Base-by-base conservation (phyloP, 192 early-diverging fungal species). In the Pecoramyces ruminantium region DNA sequence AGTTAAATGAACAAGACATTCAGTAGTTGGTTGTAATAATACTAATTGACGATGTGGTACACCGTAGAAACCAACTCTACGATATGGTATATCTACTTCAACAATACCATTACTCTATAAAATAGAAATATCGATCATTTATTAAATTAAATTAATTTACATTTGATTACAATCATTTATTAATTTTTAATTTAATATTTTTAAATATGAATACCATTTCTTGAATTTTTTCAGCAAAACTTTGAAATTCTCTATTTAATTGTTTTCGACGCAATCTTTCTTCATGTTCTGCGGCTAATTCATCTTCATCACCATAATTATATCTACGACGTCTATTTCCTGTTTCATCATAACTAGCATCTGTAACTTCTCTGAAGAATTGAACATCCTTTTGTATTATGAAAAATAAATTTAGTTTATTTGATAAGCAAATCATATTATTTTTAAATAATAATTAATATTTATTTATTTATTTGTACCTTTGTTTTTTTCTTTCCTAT, bases 221-320 rank as follows among this genome's bases (percentile, higher is more conserved):
- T 79, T 90, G 91, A 78, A 99, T 95, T 85, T 93, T 93, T 85
- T 96, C 92, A 1, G 96, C 92, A 89, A 98, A 99, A 79, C 86
- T 83, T 83, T 95, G 93, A 80, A 99, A 98, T 84, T 98, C 97
- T 82, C 92, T 92, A 89, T 99, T 98, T 51, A 99, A 87, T 77
- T 88, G 86, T 38, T 88, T 88, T 77, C 97, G 92, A 40, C 94
- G 92, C 51, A 92, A 88, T 78, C 96, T 89, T 83, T 98, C 97
- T 84, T 98, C 97, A 83, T 97, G 93, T 86, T 99, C 98, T 29
- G 93, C 92, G 29, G 94, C 93, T 82, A 98, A 87, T 86, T 99
- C 98, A 87, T 99, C 98, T 84, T 99, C 98, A 84, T 99, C 98
- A 80, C 96, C 97, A 83, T 98, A 97, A 79, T 93, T 92, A 82